Evolutionary conservation across 2,329 filamentous ascomycete species (phyloP).

Genomic region (Apiospora koreana): DNA sequence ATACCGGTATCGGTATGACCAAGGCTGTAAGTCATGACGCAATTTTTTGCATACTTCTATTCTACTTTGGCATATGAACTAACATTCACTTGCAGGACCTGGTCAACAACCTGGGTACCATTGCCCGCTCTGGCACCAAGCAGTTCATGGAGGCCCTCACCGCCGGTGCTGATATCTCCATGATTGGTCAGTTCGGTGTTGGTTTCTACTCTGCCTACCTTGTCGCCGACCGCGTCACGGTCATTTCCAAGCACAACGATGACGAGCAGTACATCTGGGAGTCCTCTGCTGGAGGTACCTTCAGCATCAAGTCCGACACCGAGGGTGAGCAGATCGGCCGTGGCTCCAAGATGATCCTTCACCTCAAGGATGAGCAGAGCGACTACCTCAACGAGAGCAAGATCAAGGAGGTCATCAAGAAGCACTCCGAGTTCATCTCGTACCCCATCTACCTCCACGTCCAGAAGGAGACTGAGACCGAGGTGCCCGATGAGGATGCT

Average conservation of each 20-base stretch:
- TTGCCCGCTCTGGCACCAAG: constrained; percentile 98
- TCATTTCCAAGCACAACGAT: constrained; percentile 99
- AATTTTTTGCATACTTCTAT: not conserved
- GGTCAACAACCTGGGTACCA: constrained; percentile 99
- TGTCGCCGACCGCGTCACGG: constrained; percentile 92
- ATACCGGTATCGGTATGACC: constrained; percentile 99
- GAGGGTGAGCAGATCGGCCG: constrained; percentile 90
- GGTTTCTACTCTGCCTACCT: constrained; percentile 99
- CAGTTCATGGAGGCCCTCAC: constrained; percentile 99
- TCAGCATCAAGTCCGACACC: constrained; percentile 88
- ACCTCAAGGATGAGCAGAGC: constrained; percentile 98
- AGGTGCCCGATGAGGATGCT: constrained; percentile 94
- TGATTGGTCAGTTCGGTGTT: constrained; percentile 99
- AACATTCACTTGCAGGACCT: constrained; percentile 67
- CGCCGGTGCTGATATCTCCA: constrained; percentile 98
- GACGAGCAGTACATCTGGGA: constrained; percentile 99
- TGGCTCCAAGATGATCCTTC: constrained; percentile 96
- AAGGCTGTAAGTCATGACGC: constrained; percentile 79
- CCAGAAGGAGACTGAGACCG: constrained; percentile 97
- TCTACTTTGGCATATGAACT: constrained; percentile 30
- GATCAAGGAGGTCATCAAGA: constrained; percentile 99
- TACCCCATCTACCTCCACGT: constrained; percentile 99
- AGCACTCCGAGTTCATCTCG: constrained; percentile 99
- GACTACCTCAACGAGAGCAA: constrained; percentile 99
- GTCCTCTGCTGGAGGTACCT: constrained; percentile 95